Conservation (phyloP, 129 eudicot species). For the Cynara cardunculus region DNA sequence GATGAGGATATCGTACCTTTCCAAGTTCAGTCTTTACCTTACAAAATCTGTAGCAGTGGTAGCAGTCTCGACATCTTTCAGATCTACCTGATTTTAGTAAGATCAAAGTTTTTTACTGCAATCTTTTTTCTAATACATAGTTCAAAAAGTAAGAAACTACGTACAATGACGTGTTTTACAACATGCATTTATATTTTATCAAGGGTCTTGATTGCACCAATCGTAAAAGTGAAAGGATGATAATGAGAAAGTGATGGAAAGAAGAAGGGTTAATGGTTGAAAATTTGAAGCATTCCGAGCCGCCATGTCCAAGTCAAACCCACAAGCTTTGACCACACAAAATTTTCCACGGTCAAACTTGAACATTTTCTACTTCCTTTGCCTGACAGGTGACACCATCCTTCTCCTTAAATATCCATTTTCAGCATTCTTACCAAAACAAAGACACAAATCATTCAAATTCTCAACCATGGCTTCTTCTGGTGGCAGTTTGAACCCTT, state of each 20-base stretch:
- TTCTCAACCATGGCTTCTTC: slow-evolving; percentile 59
- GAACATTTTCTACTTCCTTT: slow-evolving; percentile 4
- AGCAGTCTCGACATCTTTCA: neutral
- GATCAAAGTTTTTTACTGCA: too few relatives aligned
- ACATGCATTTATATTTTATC: neutral
- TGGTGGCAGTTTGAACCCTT: slow-evolving; percentile 48
- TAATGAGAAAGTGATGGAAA: neutral
- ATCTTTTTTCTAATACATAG: too few relatives aligned
- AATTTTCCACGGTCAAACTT: slow-evolving; percentile 77
- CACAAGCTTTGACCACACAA: slow-evolving; percentile 65
- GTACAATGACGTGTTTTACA: too few relatives aligned
- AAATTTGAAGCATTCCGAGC: slow-evolving; percentile 36
- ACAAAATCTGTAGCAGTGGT: neutral
- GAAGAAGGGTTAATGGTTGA: slow-evolving; percentile 4
- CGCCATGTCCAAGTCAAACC: slow-evolving; percentile 76
- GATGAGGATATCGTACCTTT: neutral
- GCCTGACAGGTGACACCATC: slow-evolving; percentile 35
- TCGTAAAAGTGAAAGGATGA: neutral
- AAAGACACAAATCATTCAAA: slow-evolving; percentile 24
- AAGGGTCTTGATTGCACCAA: neutral
- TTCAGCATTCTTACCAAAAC: neutral
- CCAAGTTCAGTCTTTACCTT: neutral
- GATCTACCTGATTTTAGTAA: neutral
- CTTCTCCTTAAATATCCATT: slow-evolving; percentile 17
- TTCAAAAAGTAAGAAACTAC: too few relatives aligned